These are phyloP conservation scores for Diaporthe velutina DNA, from an alignment of 2,329 filamentous ascomycete species.

Conservation along the genomic window DNA sequence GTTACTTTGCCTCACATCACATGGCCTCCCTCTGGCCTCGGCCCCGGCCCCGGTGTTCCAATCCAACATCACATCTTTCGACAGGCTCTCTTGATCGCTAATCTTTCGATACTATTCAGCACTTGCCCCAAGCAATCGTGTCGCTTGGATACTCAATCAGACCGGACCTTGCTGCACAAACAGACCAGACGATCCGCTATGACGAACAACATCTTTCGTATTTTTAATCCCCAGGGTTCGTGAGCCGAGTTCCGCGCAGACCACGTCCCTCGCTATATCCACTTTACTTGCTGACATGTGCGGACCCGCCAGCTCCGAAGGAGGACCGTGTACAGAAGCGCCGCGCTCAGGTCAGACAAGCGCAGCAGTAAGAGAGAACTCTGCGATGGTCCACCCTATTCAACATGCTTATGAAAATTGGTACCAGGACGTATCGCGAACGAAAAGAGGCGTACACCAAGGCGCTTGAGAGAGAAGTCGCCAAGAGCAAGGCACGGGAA, in stretches of 20 bases:
- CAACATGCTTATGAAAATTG: neutral
- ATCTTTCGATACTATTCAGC: neutral
- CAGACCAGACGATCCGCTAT: neutral
- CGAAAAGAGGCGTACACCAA: conserved; percentile 48
- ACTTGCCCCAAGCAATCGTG: neutral
- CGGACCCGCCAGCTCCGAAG: conserved; percentile 41
- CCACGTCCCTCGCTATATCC: rapidly evolving
- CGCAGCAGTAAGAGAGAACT: conserved; percentile 44
- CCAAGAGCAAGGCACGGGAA: conserved; percentile 41
- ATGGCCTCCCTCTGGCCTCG: neutral
- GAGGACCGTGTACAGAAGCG: conserved; percentile 46
- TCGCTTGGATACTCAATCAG: no score
- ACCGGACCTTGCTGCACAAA: rapidly evolving
- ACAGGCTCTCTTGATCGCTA: no score
- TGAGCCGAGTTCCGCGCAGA: neutral
- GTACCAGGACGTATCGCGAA: conserved; percentile 46
- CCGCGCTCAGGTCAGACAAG: conserved; percentile 46
- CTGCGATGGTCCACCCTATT: neutral
- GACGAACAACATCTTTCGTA: conserved; percentile 47
- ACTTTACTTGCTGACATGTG: neutral
- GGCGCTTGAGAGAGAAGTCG: conserved; percentile 46
- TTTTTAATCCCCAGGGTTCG: conserved; percentile 50
- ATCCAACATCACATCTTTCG: neutral
- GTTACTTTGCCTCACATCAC: neutral
- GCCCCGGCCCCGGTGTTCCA: neutral